Percentiles rank a stretch among this genome's conserved stretches.
Evolutionary conservation across 208 protist genomes (phyloP).

Genomic region (Acanthamoeba royreba): DNA sequence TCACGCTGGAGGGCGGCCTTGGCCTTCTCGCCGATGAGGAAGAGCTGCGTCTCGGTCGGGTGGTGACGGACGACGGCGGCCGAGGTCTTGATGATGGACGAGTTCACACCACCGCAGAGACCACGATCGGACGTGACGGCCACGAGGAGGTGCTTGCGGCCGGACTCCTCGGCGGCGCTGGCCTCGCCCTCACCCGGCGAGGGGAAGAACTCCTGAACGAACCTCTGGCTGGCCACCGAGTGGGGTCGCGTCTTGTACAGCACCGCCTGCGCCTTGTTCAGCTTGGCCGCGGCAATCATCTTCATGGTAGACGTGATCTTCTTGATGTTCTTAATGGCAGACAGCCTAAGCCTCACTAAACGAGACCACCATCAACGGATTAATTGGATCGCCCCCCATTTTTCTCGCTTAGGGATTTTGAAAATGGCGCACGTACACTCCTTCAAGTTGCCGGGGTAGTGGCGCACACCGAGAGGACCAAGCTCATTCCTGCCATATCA

Average conservation of each 20-base stretch:
- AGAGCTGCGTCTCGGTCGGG: conserved; percentile 19
- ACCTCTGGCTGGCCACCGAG: background rate
- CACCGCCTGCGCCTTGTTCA: conserved; percentile 57
- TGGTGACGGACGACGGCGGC: background rate
- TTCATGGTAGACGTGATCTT: conserved; percentile 75
- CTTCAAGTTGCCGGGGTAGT: conserved; percentile 46
- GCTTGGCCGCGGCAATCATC: conserved; percentile 75
- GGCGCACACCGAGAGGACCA: conserved; percentile 21
- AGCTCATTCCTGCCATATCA: background rate
- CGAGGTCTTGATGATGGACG: conserved; percentile 48
- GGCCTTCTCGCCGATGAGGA: conserved; percentile 55
- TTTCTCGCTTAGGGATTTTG: background rate
- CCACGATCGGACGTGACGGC: conserved; percentile 70
- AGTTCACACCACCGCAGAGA: conserved; percentile 73
- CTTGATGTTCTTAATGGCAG: conserved; percentile 56
- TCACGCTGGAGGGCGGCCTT: conserved; percentile 43
- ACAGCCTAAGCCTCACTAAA: background rate
- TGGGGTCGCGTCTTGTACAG: conserved; percentile 34
- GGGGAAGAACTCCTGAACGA: conserved; percentile 29
- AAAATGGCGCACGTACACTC: conserved; percentile 11
- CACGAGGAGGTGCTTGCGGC: conserved; percentile 55
- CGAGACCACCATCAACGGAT: background rate
- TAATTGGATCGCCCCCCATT: background rate
- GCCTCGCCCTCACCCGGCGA: background rate
- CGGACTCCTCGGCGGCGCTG: background rate